Evolutionary conservation across 2,329 filamentous ascomycete species (phyloP).

Genomic region (Ilyonectria destructans): DNA sequence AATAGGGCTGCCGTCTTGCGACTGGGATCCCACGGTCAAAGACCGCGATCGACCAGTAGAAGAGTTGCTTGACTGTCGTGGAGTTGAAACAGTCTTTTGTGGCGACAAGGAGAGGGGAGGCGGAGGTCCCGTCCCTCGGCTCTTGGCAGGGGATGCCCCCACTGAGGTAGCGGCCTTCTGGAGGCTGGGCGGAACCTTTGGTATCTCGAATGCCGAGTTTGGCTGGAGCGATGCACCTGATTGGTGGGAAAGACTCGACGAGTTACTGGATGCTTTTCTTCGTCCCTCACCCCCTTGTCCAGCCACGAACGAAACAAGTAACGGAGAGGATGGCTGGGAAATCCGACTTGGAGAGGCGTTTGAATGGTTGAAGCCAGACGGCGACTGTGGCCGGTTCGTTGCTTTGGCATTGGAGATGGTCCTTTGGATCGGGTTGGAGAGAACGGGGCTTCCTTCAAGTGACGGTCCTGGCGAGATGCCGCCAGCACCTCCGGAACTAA

Average conservation of each 20-base stretch:
- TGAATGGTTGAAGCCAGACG: constrained; percentile 83
- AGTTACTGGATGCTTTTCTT: constrained; percentile 92
- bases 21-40: constrained; percentile 94
- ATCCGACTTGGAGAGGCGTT: constrained; percentile 90
- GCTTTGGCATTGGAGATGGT: constrained; percentile 88
- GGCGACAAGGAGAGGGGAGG: constrained; percentile 71
- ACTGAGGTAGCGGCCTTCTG: constrained; percentile 74
- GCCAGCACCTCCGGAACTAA: constrained; percentile 61
- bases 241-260: constrained; percentile 87
- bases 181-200: constrained; percentile 73
- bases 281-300: constrained; percentile 84
- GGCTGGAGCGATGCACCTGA: constrained; percentile 78
- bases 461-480: constrained; percentile 76
- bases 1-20: constrained; percentile 89
- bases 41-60: constrained; percentile 84
- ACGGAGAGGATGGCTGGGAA: constrained; percentile 78
- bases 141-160: constrained; percentile 70
- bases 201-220: constrained; percentile 80
- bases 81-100: constrained; percentile 74
- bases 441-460: constrained; percentile 87
- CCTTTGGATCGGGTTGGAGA: constrained; percentile 85
- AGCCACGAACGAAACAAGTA: constrained; percentile 97
- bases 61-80: constrained; percentile 73
- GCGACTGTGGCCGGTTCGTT: constrained; percentile 85
- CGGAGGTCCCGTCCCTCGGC: constrained; percentile 66